Conservation (phyloP, 306 rosid species). For the Sesbania bispinosa region DNA sequence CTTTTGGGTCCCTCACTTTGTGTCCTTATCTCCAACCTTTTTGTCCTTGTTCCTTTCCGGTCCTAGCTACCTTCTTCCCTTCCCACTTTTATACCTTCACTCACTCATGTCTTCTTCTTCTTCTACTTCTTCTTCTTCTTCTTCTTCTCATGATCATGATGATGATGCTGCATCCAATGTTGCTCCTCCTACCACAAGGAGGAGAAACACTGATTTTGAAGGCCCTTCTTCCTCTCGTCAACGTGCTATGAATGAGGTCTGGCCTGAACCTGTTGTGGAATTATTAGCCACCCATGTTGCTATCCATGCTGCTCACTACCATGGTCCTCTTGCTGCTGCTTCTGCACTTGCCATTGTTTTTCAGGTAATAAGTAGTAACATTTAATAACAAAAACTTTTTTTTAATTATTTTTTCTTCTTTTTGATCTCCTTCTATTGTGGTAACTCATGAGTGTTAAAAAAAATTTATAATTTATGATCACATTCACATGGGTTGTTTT, state of each 20-base stretch:
- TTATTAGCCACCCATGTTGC: slow-evolving; percentile 69
- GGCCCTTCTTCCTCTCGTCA: slow-evolving; percentile 75
- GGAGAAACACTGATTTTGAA: slow-evolving; percentile 32
- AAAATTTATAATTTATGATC: too few species aligned
- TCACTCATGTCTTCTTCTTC: slow-evolving; percentile 48
- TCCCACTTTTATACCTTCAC: slow-evolving; percentile 19
- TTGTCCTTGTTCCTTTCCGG: slow-evolving; percentile 69
- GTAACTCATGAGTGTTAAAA: too few species aligned
- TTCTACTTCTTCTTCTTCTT: slow-evolving; percentile 37
- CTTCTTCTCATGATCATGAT: slow-evolving; percentile 37
- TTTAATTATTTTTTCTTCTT: neutral
- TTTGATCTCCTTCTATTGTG: too few species aligned
- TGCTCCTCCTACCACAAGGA: slow-evolving; percentile 21
- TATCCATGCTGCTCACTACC: slow-evolving; percentile 49
- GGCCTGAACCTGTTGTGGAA: slow-evolving; percentile 74
- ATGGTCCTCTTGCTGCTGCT: slow-evolving; percentile 67
- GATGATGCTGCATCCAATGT: slow-evolving; percentile 21
- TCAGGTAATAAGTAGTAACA: slow-evolving; percentile 44
- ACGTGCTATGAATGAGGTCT: slow-evolving; percentile 52
- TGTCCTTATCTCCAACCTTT: slow-evolving; percentile 85
- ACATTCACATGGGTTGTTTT: too few species aligned
- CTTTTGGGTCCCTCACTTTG: slow-evolving; percentile 82
- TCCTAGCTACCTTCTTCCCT: neutral
- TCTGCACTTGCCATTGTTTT: slow-evolving; percentile 65
- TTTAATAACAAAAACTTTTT: too few species aligned